phyloP scores from a whole-genome alignment of 371 early-diverging fungal genomes.

The Rhizopus delemar region DNA sequence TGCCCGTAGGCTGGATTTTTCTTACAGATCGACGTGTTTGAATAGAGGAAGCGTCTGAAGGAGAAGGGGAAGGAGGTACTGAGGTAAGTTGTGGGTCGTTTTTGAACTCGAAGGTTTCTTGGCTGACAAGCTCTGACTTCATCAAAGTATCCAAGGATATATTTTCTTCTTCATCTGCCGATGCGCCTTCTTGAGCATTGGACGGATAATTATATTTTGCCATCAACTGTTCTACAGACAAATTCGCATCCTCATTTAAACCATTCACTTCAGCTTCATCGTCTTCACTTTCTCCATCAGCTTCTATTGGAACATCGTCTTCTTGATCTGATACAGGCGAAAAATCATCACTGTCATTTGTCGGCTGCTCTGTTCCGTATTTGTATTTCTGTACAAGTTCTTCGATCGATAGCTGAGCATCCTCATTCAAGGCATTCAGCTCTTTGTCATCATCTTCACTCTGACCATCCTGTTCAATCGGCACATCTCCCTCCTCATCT shows the following conservation, averaged over 20 bases:
- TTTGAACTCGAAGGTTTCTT: background rate
- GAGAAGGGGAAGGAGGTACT: background rate
- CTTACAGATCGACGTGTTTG: background rate
- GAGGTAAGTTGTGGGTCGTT: background rate
- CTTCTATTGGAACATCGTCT: constrained; percentile 23
- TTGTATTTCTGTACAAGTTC: constrained; percentile 57
- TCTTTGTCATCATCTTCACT: constrained; percentile 59
- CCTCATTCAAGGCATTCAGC: constrained; percentile 49
- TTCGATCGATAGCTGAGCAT: constrained; percentile 61
- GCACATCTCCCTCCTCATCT: constrained; percentile 23
- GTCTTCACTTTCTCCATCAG: constrained; percentile 27
- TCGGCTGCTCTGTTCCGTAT: background rate
- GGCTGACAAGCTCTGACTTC: background rate
- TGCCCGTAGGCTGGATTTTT: constrained; percentile 30
- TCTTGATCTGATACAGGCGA: constrained; percentile 31
- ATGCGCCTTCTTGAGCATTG: background rate
- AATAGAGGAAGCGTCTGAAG: background rate
- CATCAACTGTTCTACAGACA: constrained; percentile 55
- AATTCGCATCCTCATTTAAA: background rate
- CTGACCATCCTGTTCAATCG: constrained; percentile 40
- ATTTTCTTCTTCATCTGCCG: background rate
- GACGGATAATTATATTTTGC: constrained; percentile 35
- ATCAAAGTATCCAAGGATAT: background rate
- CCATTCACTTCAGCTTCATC: background rate
- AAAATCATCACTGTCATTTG: constrained; percentile 29